Evolutionary conservation across 2,329 filamentous ascomycete genomes (phyloP), one percentile per base, ranked within the genome.

Genomic region (Fusarium napiforme): DNA sequence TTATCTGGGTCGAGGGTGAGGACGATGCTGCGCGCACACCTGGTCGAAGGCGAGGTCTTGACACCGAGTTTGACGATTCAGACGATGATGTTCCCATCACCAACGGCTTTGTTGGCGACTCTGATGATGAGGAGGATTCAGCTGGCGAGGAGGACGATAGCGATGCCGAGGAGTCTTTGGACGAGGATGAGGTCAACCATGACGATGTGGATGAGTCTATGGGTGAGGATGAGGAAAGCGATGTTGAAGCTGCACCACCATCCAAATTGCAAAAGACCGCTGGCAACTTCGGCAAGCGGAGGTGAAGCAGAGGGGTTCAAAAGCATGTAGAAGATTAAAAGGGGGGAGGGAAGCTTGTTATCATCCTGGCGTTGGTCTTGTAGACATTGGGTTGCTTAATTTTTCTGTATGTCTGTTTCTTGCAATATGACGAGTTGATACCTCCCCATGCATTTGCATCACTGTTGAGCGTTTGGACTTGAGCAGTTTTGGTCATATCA

Each of bases 1-100:
- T 97, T 9, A 92, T 97, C 59, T 97, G 96, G 80, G 93, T 98
- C 4, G 95, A 98, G 81, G 95, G 93, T 2, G 89, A 95, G 77
- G 95, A 93, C 2, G 89, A 95, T 77, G 91, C 92, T 36, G 88
- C 91, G 37, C 85, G 88, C 26, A 86, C 84, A 58, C 73, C 80
- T 67, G 61, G 80, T 75, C 72, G 81, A 73, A 73, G 82, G 69
- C 75, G 80, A 43, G 78, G 80, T 34, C 80, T 82, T 52, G 81
- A 82, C 46, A 43, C 83, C 78, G 74, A 75, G 46, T 74, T 79
- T 73, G 87, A 88, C 64, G 87, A 88, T 19, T 75, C 72, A 39
- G 85, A 88, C 9, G 87, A 89, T 7, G 87, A 89, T 50, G 85
- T 88, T 76, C 85, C 86, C 7, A 82, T 87, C 36, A 84, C 86